A percentile compares a stretch with the other conserved stretches of the same genome.
Evolutionary conservation across 306 rosid genomes (phyloP).

Genomic region (Canavalia ensiformis): DNA sequence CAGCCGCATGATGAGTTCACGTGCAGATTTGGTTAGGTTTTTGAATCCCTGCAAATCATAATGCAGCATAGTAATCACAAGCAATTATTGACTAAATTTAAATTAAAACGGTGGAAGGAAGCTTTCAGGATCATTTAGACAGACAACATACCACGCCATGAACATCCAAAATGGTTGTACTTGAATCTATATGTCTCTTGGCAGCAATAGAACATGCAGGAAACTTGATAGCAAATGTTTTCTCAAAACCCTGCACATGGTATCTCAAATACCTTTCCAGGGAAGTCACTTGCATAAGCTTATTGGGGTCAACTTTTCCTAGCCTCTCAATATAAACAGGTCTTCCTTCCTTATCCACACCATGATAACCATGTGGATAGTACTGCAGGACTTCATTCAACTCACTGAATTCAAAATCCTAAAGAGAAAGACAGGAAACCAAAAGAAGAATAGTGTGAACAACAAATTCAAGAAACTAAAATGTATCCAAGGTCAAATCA

Average conservation of each 20-base stretch:
- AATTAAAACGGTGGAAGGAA: slow-evolving; percentile 29
- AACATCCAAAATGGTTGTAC: slow-evolving; percentile 90
- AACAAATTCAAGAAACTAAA: slow-evolving; percentile 19
- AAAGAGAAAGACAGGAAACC: slow-evolving; percentile 40
- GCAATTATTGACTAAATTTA: slow-evolving; percentile 15
- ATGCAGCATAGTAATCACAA: slow-evolving; percentile 36
- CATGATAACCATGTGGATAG: slow-evolving; percentile 95
- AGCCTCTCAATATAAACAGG: slow-evolving; percentile 90
- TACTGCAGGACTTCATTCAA: slow-evolving; percentile 71
- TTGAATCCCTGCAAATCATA: slow-evolving; percentile 73
- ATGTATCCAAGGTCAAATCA: slow-evolving; percentile 20
- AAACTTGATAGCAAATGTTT: slow-evolving; percentile 79
- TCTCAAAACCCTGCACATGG: slow-evolving; percentile 93
- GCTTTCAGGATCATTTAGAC: slow-evolving; percentile 34
- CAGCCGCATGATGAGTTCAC: slow-evolving; percentile 79
- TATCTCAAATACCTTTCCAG: slow-evolving; percentile 80
- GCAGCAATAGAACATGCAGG: slow-evolving; percentile 96
- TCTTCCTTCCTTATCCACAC: slow-evolving; percentile 92
- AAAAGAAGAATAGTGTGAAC: slow-evolving; percentile 23
- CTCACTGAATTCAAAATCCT: slow-evolving; percentile 91
- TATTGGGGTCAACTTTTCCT: slow-evolving; percentile 86
- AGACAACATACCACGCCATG: slow-evolving; percentile 82
- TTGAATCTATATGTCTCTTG: slow-evolving; percentile 89
- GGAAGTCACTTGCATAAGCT: slow-evolving; percentile 83
- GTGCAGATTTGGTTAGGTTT: slow-evolving; percentile 79